A percentile compares a stretch with the other conserved stretches of the same genome.
Conservation (phyloP, 192 early-diverging fungal species). For the Podila epigama region DNA sequence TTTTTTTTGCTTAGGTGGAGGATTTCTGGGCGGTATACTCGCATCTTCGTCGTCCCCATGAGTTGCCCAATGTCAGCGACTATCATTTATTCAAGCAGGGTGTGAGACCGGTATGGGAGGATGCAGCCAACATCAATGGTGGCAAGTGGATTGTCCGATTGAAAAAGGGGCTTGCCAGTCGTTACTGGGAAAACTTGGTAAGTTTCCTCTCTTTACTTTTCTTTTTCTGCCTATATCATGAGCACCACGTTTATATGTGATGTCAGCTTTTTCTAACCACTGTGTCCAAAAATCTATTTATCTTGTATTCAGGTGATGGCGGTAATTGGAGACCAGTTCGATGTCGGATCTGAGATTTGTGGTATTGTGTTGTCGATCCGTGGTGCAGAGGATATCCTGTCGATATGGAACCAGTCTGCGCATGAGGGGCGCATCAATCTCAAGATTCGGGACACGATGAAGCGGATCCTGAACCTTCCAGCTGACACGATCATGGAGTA, state of each 20-base stretch:
- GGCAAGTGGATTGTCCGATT: constrained; percentile 97
- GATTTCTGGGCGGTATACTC: constrained; percentile 83
- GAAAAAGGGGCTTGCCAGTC: constrained; percentile 89
- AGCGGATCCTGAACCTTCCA: constrained; percentile 85
- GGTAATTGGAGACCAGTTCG: constrained; percentile 91
- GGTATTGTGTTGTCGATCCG: constrained; percentile 94
- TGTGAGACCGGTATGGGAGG: constrained; percentile 97
- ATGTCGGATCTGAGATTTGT: constrained; percentile 88
- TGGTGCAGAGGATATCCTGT: constrained; percentile 92
- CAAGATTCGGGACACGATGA: constrained; percentile 90
- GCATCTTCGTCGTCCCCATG: constrained; percentile 82
- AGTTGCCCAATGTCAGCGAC: constrained; percentile 87
- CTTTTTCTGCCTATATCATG: not conserved
- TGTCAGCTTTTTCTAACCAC: not conserved
- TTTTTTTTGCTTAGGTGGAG: constrained; percentile 61
- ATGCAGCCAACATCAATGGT: constrained; percentile 81
- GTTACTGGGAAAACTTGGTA: constrained; percentile 92
- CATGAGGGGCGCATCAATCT: constrained; percentile 83
- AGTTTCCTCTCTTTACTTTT: not conserved
- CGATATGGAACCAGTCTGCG: constrained; percentile 92
- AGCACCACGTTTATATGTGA: no score
- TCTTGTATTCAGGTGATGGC: constrained; percentile 68
- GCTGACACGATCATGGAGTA: constrained; percentile 91
- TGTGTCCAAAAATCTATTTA: not conserved
- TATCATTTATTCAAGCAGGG: constrained; percentile 94